A percentile compares a stretch with the other conserved stretches of the same genome.
Evolutionary conservation across 2,329 filamentous ascomycete genomes (phyloP).

Genomic region (Fusarium chuoi): DNA sequence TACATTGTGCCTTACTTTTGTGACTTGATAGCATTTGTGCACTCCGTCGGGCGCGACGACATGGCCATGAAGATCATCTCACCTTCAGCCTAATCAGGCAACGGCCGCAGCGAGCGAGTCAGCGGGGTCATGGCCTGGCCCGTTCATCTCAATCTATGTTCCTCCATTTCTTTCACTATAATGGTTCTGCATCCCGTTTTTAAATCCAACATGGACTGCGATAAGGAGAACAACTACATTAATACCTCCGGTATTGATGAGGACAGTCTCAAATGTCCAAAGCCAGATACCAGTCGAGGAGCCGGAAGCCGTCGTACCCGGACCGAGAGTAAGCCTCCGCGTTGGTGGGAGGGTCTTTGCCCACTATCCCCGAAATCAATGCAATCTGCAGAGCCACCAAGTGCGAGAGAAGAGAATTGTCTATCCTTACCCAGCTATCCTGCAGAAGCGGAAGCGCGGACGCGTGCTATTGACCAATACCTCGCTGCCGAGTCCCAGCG

Average conservation of each 20-base stretch:
- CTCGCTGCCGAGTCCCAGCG: not conserved
- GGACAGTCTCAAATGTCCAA: not conserved
- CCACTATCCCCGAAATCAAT: not conserved
- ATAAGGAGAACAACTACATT: accelerated
- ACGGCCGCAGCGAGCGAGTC: not conserved
- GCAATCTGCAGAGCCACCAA: not conserved
- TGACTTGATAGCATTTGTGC: no score
- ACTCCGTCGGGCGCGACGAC: not conserved
- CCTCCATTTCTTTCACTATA: not conserved
- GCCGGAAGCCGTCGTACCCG: not conserved
- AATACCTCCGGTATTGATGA: accelerated
- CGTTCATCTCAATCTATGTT: not conserved
- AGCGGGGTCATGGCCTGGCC: not conserved
- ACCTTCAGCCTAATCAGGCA: not conserved
- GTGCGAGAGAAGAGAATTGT: accelerated
- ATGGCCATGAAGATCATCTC: not conserved
- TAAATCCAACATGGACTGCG: not conserved
- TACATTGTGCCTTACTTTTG: no score
- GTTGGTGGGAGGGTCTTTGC: not conserved
- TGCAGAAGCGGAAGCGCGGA: not conserved
- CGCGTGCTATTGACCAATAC: not conserved
- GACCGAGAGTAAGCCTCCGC: not conserved
- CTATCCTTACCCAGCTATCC: not conserved
- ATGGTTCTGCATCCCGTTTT: not conserved
- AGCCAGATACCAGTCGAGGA: not conserved